phyloP scores from a whole-genome alignment of 495 filamentous ascomycete species.

The Aspergillus panamensis region DNA sequence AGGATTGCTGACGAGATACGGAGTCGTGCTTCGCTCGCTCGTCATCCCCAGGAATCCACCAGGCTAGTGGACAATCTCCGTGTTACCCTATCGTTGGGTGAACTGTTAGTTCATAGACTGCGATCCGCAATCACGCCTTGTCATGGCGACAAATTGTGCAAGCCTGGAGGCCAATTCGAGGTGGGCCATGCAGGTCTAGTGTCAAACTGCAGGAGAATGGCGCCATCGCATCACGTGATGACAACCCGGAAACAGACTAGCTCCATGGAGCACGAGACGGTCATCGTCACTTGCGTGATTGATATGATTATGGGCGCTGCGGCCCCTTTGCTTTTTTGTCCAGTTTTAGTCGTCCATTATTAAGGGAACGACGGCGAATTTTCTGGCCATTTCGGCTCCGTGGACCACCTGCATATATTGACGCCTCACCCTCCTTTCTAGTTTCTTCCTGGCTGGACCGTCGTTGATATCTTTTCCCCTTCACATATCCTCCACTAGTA shows the following conservation, averaged over 20 bases:
- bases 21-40: too few species aligned
- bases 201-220: slow-evolving; percentile 15
- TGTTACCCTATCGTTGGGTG: neutral
- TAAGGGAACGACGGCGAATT: neutral
- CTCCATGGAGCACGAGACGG: slow-evolving; percentile 12
- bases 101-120: neutral
- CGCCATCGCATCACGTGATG: slow-evolving; percentile 25
- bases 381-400: neutral
- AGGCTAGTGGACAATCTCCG: neutral
- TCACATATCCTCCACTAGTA: neutral
- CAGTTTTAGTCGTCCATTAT: slow-evolving; percentile 1
- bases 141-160: slow-evolving; percentile 22
- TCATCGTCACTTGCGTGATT: slow-evolving; percentile 21
- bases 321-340: slow-evolving; percentile 1
- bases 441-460: slow-evolving; percentile 4
- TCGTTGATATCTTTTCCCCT: neutral
- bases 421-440: neutral
- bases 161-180: slow-evolving; percentile 2
- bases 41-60: neutral
- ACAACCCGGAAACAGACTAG: neutral
- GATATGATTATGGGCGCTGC: neutral
- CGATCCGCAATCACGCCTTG: slow-evolving; percentile 16
- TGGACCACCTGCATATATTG: neutral
- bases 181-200: slow-evolving; percentile 3
- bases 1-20: neutral